Evolutionary conservation across 2,329 filamentous ascomycete species (phyloP).

Genomic region (Colletotrichum tanaceti): DNA sequence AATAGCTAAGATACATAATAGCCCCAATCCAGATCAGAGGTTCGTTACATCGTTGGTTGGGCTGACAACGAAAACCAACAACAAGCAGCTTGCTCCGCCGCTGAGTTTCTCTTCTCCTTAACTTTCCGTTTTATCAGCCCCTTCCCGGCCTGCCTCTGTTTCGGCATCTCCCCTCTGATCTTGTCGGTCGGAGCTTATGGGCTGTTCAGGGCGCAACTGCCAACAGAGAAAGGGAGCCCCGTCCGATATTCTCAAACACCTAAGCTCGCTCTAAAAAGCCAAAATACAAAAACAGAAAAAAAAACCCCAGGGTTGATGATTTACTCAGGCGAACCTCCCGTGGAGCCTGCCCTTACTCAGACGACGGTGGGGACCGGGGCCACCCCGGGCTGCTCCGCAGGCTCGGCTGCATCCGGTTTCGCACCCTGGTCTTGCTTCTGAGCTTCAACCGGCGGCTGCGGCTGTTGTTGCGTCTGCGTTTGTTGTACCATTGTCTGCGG

Average conservation of each 20-base stretch:
- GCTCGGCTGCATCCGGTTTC: conserved; percentile 25
- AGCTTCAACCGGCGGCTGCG: not conserved
- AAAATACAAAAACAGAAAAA: too few relatives aligned
- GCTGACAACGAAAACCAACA: not conserved
- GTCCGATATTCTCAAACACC: conserved; percentile 14
- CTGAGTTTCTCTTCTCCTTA: not conserved
- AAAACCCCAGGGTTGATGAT: not conserved
- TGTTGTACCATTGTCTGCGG: conserved; percentile 2
- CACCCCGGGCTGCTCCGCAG: conserved; percentile 7
- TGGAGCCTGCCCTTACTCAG: conserved; percentile 26
- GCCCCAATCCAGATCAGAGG: conserved; percentile 13
- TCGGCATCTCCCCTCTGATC: conserved; percentile 26
- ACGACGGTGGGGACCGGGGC: conserved; percentile 19
- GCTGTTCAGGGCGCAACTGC: conserved; percentile 3
- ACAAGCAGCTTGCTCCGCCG: not conserved
- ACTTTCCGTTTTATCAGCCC: not conserved
- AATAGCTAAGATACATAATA: conserved; percentile 18
- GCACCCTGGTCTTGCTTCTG: conserved; percentile 18
- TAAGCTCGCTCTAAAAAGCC: not conserved
- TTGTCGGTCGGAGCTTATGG: conserved; percentile 31
- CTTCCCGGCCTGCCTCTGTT: conserved; percentile 24
- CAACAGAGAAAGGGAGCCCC: not conserved
- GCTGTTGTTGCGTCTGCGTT: conserved; percentile 5
- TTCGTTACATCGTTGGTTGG: conserved; percentile 13
- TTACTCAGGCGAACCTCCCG: conserved; percentile 19